Conservation (phyloP, 108 stramenopile species). For the Skeletonema marinoi region DNA sequence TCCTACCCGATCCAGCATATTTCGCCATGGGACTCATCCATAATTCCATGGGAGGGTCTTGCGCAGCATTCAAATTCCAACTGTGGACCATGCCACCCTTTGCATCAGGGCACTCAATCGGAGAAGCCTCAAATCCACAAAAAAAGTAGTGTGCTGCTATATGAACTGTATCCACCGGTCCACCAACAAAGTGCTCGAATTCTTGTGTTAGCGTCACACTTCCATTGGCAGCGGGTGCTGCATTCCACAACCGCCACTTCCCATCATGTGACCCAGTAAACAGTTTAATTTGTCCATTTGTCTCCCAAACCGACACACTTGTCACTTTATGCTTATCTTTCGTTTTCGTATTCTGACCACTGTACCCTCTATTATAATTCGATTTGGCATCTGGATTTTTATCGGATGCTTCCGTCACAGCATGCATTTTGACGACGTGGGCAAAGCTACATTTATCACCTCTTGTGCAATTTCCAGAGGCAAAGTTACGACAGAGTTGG, state of each 20-base stretch:
- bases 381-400: conserved; percentile 37
- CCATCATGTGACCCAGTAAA: conserved; percentile 87
- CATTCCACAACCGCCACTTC: conserved; percentile 84
- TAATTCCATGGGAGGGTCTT: conserved; percentile 80
- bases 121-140: conserved; percentile 78
- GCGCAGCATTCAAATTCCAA: conserved; percentile 75
- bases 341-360: conserved; percentile 8
- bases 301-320: conserved; percentile 80
- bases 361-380: conserved; percentile 21
- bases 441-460: conserved; percentile 63
- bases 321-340: conserved; percentile 57
- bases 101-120: conserved; percentile 47
- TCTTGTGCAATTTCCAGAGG: conserved; percentile 59
- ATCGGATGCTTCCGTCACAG: conserved; percentile 61
- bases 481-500: conserved; percentile 63
- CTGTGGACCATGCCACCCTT: conserved; percentile 83
- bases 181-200: conserved; percentile 82
- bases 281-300: conserved; percentile 71
- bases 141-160: conserved; percentile 74
- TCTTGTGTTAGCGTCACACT: conserved; percentile 62
- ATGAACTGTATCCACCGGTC: conserved; percentile 63
- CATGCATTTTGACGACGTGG: conserved; percentile 72
- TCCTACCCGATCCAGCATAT: conserved; percentile 66
- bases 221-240: conserved; percentile 30
- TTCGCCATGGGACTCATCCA: conserved; percentile 68